Evolutionary conservation across 805 yeast genomes (phyloP).

Genomic region (Pichia cephalocereana): DNA sequence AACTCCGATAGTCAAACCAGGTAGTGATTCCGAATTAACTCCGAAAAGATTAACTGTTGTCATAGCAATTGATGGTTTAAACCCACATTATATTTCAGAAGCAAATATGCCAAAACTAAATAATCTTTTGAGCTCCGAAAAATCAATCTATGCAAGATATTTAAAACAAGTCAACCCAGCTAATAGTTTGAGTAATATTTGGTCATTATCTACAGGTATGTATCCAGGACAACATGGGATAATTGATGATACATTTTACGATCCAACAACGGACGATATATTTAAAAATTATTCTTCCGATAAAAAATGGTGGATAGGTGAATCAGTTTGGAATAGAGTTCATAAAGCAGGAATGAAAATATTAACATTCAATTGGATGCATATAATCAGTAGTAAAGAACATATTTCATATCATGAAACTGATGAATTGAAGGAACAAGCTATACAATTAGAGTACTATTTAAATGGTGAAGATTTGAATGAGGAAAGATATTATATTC

Average conservation of each 20-base stretch:
- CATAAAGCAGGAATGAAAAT: conserved; percentile 21
- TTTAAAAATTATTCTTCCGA: conserved; percentile 47
- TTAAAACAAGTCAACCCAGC: conserved; percentile 87
- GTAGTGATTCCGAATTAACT: too few species aligned
- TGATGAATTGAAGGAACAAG: conserved; percentile 51
- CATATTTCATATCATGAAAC: conserved; percentile 58
- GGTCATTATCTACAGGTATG: conserved; percentile 83
- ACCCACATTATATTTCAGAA: conserved; percentile 72
- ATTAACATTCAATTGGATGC: conserved; percentile 94
- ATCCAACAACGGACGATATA: conserved; percentile 42
- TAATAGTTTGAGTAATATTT: conserved; percentile 85
- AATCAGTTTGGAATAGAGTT: conserved; percentile 59
- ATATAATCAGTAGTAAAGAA: not conserved
- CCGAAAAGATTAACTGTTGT: conserved; percentile 39
- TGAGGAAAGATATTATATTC: conserved; percentile 54
- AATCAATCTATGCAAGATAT: conserved; percentile 62
- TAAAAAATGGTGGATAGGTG: conserved; percentile 80
- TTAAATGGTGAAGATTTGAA: not conserved
- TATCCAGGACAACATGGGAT: conserved; percentile 82
- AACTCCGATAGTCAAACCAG: not conserved
- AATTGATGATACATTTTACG: conserved; percentile 73
- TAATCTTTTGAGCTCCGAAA: conserved; percentile 39
- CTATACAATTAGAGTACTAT: conserved; percentile 36
- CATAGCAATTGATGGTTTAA: conserved; percentile 81
- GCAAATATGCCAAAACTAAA: conserved; percentile 65